Percentiles rank a stretch among this genome's conserved stretches.
Conservation (phyloP, 2,329 filamentous ascomycete species). For the Ophiostoma sp. region DNA sequence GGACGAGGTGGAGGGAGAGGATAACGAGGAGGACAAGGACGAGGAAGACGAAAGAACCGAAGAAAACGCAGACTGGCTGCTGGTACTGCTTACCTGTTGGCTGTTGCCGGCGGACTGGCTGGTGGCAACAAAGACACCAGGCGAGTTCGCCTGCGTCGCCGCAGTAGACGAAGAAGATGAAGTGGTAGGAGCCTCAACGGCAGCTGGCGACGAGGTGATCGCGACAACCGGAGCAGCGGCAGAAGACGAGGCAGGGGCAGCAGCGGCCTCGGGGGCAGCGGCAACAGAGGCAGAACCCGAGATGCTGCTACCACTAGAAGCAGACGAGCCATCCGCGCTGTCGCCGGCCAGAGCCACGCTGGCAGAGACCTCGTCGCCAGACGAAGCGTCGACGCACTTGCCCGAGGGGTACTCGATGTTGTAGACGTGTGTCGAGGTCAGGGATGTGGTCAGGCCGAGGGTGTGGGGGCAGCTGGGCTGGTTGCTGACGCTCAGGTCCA, state of each 20-base stretch:
- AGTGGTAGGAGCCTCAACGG: background rate
- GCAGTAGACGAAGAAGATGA: constrained; percentile 16
- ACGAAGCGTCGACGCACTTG: constrained; percentile 40
- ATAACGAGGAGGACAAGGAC: constrained; percentile 11
- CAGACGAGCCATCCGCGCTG: background rate
- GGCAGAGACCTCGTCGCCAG: constrained; percentile 31
- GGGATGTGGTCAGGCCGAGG: constrained; percentile 43
- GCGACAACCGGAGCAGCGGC: background rate
- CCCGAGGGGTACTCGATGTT: constrained; percentile 56
- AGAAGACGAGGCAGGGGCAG: background rate
- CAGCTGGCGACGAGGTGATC: background rate
- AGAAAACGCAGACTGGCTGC: constrained; percentile 22
- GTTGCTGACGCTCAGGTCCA: constrained; percentile 44
- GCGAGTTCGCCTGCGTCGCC: constrained; percentile 3
- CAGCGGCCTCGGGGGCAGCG: background rate
- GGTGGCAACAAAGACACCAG: constrained; percentile 27
- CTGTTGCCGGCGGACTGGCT: constrained; percentile 18
- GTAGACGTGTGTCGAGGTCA: constrained; percentile 46
- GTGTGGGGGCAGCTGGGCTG: constrained; percentile 52
- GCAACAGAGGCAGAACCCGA: constrained; percentile 5
- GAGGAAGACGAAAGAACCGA: constrained; percentile 6
- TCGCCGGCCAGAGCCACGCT: constrained; percentile 12
- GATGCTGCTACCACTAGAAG: background rate
- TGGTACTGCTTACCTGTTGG: constrained; percentile 22
- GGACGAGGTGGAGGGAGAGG: background rate